phyloP scores from a whole-genome alignment of 345 rosid genomes.

The Kernera saxatilis region DNA sequence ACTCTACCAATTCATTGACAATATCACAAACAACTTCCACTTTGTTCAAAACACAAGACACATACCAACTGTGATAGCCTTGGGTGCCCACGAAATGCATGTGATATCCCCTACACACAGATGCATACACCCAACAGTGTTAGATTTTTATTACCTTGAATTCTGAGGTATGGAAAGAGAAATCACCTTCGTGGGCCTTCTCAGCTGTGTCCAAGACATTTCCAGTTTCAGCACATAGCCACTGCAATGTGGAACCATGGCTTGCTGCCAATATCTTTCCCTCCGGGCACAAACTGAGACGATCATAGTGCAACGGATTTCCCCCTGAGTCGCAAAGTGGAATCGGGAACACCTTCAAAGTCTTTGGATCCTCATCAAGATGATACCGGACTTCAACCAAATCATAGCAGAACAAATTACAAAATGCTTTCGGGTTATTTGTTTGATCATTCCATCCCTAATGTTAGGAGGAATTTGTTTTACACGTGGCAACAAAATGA shows the following conservation, averaged over 20 bases:
- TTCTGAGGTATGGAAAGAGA: neutral
- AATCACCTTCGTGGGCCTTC: slow-evolving; percentile 75
- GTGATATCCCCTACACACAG: slow-evolving; percentile 77
- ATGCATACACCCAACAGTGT: neutral
- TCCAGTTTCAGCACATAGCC: slow-evolving; percentile 86
- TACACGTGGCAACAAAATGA: neutral
- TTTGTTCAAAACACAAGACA: neutral
- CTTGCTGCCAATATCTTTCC: slow-evolving; percentile 79
- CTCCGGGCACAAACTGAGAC: slow-evolving; percentile 80
- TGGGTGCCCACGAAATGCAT: slow-evolving; percentile 74
- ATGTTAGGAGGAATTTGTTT: neutral
- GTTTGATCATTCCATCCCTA: neutral
- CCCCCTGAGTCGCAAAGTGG: slow-evolving; percentile 68
- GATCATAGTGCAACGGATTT: slow-evolving; percentile 66
- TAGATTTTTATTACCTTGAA: neutral
- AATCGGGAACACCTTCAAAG: slow-evolving; percentile 78
- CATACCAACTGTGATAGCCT: slow-evolving; percentile 58
- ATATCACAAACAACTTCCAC: slow-evolving; percentile 1
- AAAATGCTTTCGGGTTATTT: neutral
- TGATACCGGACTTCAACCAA: slow-evolving; percentile 75
- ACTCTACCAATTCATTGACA: neutral
- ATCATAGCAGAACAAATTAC: too few species aligned
- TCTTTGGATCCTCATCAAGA: slow-evolving; percentile 97
- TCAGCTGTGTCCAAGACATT: slow-evolving; percentile 82
- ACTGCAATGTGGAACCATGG: slow-evolving; percentile 74